Percentiles rank a stretch among this genome's conserved stretches.
Evolutionary conservation across 768 basidiomycete species (phyloP).

Genomic region (Lactifluus hygrophoroides): DNA sequence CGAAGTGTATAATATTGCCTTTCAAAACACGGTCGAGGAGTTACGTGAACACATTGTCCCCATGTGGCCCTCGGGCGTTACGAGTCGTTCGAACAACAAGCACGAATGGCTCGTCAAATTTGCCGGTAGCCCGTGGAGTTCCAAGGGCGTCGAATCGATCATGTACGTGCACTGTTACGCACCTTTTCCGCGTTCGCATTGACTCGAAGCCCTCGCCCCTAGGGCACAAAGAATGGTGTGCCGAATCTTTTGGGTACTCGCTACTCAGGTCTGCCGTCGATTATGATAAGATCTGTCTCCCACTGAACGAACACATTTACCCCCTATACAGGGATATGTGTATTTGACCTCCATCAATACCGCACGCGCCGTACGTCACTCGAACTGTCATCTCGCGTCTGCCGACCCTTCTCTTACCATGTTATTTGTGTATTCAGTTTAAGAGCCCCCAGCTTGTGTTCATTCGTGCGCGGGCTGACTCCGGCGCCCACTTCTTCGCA

Average conservation of each 20-base stretch:
- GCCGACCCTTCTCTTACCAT: background rate
- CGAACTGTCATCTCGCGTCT: slow-evolving; percentile 17
- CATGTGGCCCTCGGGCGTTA: slow-evolving; percentile 62
- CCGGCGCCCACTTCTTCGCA: slow-evolving; percentile 50
- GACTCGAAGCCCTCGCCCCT: background rate
- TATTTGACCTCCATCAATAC: slow-evolving; percentile 49
- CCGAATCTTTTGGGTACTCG: slow-evolving; percentile 51
- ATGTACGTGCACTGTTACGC: slow-evolving; percentile 33
- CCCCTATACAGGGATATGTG: slow-evolving; percentile 50
- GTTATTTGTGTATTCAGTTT: slow-evolving; percentile 15
- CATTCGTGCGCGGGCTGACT: slow-evolving; percentile 41
- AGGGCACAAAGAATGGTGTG: slow-evolving; percentile 57
- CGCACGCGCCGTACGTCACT: slow-evolving; percentile 39
- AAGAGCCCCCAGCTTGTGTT: slow-evolving; percentile 65
- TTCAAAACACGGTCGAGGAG: slow-evolving; percentile 51
- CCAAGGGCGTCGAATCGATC: slow-evolving; percentile 43
- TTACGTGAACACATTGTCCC: slow-evolving; percentile 48
- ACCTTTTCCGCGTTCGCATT: slow-evolving; percentile 6
- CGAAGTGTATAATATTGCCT: slow-evolving; percentile 35
- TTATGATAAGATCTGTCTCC: slow-evolving; percentile 14
- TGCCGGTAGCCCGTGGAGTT: slow-evolving; percentile 58
- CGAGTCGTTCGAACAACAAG: slow-evolving; percentile 35
- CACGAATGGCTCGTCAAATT: slow-evolving; percentile 58
- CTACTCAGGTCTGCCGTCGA: slow-evolving; percentile 40
- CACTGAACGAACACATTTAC: background rate